Evolutionary conservation across 176 grass and related monocot species (phyloP).

Genomic region (Juncus effusus): DNA sequence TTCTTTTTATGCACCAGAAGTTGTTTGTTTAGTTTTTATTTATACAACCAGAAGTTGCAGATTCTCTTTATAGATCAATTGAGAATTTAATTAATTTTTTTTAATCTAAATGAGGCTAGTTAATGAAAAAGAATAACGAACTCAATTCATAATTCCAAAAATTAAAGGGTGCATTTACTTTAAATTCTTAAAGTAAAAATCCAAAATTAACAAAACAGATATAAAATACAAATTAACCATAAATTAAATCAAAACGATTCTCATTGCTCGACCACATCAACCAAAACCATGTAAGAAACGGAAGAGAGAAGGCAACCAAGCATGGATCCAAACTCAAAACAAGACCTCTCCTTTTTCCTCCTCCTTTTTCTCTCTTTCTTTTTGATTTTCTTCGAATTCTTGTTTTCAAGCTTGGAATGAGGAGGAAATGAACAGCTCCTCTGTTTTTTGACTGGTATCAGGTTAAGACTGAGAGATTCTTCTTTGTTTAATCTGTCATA

Average conservation of each 20-base stretch:
- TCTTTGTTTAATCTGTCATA: constrained; percentile 6
- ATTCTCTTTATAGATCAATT: no score
- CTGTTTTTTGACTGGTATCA: no score
- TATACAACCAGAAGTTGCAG: no score
- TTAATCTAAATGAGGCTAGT: neutral
- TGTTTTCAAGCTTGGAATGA: neutral
- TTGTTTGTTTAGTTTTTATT: no score
- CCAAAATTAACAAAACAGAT: neutral
- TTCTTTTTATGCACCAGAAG: no score
- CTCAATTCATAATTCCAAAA: neutral
- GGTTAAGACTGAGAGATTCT: no score
- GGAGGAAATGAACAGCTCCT: no score
- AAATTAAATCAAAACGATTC: neutral
- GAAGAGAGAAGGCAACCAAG: neutral
- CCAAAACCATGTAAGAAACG: neutral
- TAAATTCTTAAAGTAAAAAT: neutral
- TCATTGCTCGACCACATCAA: constrained; percentile 1
- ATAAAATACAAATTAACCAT: neutral
- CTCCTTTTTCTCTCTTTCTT: neutral
- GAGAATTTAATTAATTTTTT: neutral
- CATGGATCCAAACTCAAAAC: constrained; percentile 6
- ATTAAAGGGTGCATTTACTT: neutral
- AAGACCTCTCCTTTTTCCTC: neutral
- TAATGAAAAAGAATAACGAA: neutral
- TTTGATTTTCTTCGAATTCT: neutral